These are phyloP conservation scores for Zhuliangozyma blackwelliae DNA, from an alignment of 1,139 yeast genomes.

Conservation along the genomic window DNA sequence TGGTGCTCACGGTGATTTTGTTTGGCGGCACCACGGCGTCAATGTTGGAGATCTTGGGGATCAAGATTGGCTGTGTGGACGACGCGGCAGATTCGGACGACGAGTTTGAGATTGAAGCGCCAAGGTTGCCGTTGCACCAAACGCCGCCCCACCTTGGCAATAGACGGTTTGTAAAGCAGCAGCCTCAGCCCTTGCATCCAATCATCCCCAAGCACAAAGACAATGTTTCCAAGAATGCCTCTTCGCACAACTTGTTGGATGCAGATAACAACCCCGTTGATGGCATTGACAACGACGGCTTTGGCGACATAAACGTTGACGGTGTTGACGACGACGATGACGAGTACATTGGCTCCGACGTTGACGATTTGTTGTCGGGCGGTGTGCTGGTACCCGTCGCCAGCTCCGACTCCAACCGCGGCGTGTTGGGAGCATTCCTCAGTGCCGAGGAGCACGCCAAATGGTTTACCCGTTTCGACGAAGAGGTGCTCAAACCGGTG, in stretches of 20 bases:
- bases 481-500: slow-evolving; percentile 93
- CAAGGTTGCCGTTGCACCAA: slow-evolving; percentile 35
- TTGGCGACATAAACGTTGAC: slow-evolving; percentile 11
- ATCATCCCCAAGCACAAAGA: slow-evolving; percentile 9
- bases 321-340: slow-evolving; percentile 30
- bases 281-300: no score
- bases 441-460: slow-evolving; percentile 75
- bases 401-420: slow-evolving; percentile 12
- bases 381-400: not conserved
- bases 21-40: slow-evolving; percentile 99
- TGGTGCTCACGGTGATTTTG: slow-evolving; percentile 89
- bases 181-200: slow-evolving; percentile 21
- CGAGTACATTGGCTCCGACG: slow-evolving; percentile 32
- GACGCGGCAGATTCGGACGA: slow-evolving; percentile 78
- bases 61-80: slow-evolving; percentile 84
- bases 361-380: slow-evolving; percentile 28
- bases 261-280: slow-evolving; percentile 2
- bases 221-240: slow-evolving; percentile 1
- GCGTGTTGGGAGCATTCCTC: slow-evolving; percentile 39
- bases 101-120: slow-evolving; percentile 89
- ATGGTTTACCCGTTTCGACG: slow-evolving; percentile 94
- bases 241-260: slow-evolving; percentile 7
- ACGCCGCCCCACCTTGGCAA: slow-evolving; percentile 3
- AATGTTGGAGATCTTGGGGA: slow-evolving; percentile 92
- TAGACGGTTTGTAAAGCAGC: slow-evolving; percentile 6